Conservation (phyloP, 2,329 filamentous ascomycete species). For the Talaromyces verruculosus region DNA sequence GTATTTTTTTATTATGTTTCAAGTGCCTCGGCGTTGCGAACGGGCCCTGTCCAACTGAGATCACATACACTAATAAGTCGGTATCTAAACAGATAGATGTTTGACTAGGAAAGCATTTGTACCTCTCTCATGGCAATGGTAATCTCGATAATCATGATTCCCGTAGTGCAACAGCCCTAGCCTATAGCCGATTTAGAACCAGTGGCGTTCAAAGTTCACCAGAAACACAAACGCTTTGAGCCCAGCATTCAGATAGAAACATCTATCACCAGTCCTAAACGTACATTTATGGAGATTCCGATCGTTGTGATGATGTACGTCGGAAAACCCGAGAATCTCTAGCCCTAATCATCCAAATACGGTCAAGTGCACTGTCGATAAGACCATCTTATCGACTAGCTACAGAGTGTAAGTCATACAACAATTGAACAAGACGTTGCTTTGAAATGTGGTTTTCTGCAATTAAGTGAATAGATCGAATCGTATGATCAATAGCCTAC, state of each 20-base stretch:
- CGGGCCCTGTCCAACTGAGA: neutral
- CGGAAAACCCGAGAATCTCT: neutral
- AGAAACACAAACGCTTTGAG: neutral
- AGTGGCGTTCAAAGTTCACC: neutral
- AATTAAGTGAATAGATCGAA: neutral
- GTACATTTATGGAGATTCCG: neutral
- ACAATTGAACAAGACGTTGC: neutral
- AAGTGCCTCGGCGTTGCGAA: neutral
- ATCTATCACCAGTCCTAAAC: too few species aligned
- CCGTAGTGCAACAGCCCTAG: neutral
- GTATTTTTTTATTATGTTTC: neutral
- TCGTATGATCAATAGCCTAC: neutral
- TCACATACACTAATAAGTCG: neutral
- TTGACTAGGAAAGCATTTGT: neutral
- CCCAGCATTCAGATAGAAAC: neutral
- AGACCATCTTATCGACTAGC: neutral
- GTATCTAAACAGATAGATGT: neutral
- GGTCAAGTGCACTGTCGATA: neutral
- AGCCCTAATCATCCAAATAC: neutral
- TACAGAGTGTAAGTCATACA: neutral
- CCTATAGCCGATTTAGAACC: neutral
- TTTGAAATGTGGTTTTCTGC: neutral
- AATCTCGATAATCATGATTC: neutral
- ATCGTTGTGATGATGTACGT: neutral
- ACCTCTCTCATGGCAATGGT: neutral